These are phyloP conservation scores for Chenopodium suecicum DNA, from an alignment of 148 eudicot genomes.

Conservation along the genomic window DNA sequence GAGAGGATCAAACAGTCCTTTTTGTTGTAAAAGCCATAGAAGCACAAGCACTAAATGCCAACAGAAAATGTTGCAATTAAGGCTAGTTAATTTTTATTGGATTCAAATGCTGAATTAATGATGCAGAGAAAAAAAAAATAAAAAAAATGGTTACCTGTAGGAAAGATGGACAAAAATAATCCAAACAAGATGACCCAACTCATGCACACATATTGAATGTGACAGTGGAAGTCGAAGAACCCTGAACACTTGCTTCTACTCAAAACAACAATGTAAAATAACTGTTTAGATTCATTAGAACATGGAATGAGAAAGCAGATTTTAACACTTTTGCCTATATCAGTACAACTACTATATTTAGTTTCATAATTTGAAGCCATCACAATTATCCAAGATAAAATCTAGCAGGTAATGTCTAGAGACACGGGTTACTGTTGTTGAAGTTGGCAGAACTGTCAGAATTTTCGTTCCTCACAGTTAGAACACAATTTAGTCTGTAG, in stretches of 20 bases:
- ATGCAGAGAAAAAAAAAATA: neutral
- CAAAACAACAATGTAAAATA: conserved; percentile 19
- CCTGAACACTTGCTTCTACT: conserved; percentile 72
- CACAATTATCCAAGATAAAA: too few species aligned
- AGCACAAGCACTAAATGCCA: conserved; percentile 59
- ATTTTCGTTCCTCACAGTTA: too few species aligned
- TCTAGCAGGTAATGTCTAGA: too few species aligned
- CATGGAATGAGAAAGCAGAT: too few species aligned
- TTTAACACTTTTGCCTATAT: too few species aligned
- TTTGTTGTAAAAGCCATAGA: conserved; percentile 90
- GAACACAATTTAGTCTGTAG: too few species aligned
- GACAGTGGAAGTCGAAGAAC: conserved; percentile 89
- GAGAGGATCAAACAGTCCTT: conserved; percentile 91
- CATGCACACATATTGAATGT: conserved; percentile 87
- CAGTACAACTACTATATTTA: too few species aligned
- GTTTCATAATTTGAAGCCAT: too few species aligned
- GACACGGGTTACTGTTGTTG: too few species aligned
- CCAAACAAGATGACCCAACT: conserved; percentile 84
- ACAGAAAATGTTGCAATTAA: neutral
- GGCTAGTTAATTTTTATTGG: neutral
- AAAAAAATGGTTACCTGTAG: conserved; percentile 54
- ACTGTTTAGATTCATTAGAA: neutral
- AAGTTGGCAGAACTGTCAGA: too few species aligned
- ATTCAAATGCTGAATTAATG: neutral
- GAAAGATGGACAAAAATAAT: conserved; percentile 69